Percentiles rank a stretch among this genome's conserved stretches.
phyloP scores from a whole-genome alignment of 2,329 filamentous ascomycete species.

The Mycosphaerelloides madeirae region DNA sequence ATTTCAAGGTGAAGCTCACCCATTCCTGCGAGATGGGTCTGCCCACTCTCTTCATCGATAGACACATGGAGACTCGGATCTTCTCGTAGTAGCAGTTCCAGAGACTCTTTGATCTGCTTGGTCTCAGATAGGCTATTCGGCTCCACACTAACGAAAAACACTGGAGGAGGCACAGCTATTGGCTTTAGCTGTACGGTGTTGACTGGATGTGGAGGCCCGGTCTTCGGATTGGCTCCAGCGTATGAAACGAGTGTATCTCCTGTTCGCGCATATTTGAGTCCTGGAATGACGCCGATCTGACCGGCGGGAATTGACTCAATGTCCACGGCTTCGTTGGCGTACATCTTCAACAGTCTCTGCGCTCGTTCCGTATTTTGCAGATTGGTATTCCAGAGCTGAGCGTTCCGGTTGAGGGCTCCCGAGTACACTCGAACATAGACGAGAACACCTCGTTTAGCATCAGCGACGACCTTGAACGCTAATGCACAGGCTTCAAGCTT shows the following conservation, averaged over 20 bases:
- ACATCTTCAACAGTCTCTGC: slow-evolving; percentile 80
- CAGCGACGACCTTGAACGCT: slow-evolving; percentile 91
- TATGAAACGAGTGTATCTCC: slow-evolving; percentile 86
- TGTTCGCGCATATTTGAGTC: slow-evolving; percentile 84
- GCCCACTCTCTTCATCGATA: slow-evolving; percentile 82
- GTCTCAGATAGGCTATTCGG: slow-evolving; percentile 72
- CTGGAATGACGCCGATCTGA: slow-evolving; percentile 90
- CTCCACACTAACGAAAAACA: slow-evolving; percentile 94
- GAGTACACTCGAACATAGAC: slow-evolving; percentile 92
- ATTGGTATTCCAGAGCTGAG: slow-evolving; percentile 80
- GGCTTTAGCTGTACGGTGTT: slow-evolving; percentile 77
- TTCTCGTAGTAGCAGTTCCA: slow-evolving; percentile 77
- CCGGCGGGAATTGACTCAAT: slow-evolving; percentile 74
- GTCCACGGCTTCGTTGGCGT: slow-evolving; percentile 80
- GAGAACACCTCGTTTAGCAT: slow-evolving; percentile 76
- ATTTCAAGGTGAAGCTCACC: slow-evolving; percentile 94
- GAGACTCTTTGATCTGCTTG: slow-evolving; percentile 69
- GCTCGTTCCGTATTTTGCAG: slow-evolving; percentile 73
- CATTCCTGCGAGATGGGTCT: slow-evolving; percentile 93
- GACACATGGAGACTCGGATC: slow-evolving; percentile 86
- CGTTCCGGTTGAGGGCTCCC: slow-evolving; percentile 69
- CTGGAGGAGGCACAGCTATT: slow-evolving; percentile 83
- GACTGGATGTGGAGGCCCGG: slow-evolving; percentile 62
- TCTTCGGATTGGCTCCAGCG: slow-evolving; percentile 55
- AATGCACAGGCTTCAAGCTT: slow-evolving; percentile 66